Conservation (phyloP, 306 rosid genomes). For the Gillenia trifoliata region DNA sequence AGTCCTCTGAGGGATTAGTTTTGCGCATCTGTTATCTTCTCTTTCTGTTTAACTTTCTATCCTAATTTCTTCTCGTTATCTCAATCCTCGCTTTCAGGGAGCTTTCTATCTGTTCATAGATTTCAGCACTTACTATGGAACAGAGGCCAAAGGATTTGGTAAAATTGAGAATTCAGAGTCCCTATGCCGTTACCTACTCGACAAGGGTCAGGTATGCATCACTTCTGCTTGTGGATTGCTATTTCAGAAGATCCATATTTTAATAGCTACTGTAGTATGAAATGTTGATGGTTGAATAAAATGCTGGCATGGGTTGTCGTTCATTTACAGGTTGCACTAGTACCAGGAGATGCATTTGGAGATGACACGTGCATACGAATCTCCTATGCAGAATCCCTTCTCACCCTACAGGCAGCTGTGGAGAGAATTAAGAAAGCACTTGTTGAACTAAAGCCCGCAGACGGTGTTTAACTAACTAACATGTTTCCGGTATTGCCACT, state of each 20-base stretch:
- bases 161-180: conserved; percentile 73
- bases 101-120: conserved; percentile 94
- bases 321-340: conserved; percentile 77
- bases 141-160: conserved; percentile 82
- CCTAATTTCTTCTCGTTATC: neutral
- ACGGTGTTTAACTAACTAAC: conserved; percentile 33
- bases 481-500: neutral
- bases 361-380: conserved; percentile 83
- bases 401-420: conserved; percentile 67
- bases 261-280: neutral
- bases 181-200: conserved; percentile 74
- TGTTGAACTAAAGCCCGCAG: conserved; percentile 33
- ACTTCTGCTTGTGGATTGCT: neutral
- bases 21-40: neutral
- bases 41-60: neutral
- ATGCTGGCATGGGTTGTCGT: conserved; percentile 7
- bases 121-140: conserved; percentile 78
- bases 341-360: conserved; percentile 92
- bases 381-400: conserved; percentile 83
- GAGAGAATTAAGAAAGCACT: conserved; percentile 84
- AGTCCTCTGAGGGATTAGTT: neutral
- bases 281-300: neutral
- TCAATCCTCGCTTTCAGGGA: conserved; percentile 54
- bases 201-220: conserved; percentile 73
- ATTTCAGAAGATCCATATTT: neutral